Evolutionary conservation across 768 basidiomycete species (phyloP), one percentile per base, ranked within the genome.

Genomic region (Kwoniella botswanensis): DNA sequence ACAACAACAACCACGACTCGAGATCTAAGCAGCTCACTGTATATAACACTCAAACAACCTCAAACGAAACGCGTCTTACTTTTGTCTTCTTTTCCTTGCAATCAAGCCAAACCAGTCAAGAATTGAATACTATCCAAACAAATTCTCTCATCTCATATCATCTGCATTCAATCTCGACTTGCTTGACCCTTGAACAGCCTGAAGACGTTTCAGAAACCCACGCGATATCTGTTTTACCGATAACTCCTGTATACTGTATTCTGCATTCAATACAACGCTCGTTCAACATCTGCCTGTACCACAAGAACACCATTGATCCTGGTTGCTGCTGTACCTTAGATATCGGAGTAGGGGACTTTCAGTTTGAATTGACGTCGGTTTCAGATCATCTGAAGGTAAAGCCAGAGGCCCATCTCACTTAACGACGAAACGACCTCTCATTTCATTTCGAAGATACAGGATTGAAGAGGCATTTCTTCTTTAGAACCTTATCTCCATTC

Each of bases 161-260:
- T n/a, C 21, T 11, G 21, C 17, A 55, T 55, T 55, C 54, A 55
- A 22, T 55, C 24, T 29, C 29, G 29, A 29, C 29, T 6, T 29
- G 29, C 29, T 29, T 29, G 29, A 29, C 4, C 29, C 29, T 29
- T 46, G 44, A 46, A 46, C 12, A 46, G 44, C 18, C 18, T 11
- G n/a, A 55, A 55, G 54, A 55, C 54, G 54, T 55, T 55, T 55
- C 54, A 55, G 24, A 22, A 24, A 52, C 50, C n/a, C 21, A 24
- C 54, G 54, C 54, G 54, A 24, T 55, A n/a, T n/a, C 12, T n/a
- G 22, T 24, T 55, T 15, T 15, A 15, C 1, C 18, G 26, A 18
- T 17, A 50, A 7, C 46, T 1, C 13, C 46, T 15, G 12, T 50
- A 10, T 18, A 1, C 13, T 17, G 13, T 50, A 50, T 50, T 18